Base-by-base conservation (phyloP, 768 basidiomycete genomes). In the Lactarius hatsudake region DNA sequence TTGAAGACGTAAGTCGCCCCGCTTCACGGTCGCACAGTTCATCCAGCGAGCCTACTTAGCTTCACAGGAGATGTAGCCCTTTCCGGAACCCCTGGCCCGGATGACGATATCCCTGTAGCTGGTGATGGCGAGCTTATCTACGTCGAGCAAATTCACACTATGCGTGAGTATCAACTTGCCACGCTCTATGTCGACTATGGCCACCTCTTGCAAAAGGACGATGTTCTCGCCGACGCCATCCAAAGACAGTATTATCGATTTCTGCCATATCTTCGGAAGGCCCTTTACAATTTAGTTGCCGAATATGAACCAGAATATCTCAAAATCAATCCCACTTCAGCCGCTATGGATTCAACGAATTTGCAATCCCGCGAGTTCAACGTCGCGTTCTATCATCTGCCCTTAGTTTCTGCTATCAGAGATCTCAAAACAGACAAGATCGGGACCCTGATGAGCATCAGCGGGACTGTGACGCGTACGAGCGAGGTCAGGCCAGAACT, bases 401-500 rank as follows among this genome's bases (percentile, higher is more conserved):
- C 95, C 13, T 81, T 99, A 43, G 93, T 96, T 17, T 94, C 93
- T 56, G 94, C 95, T 6, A 99, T 99, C 64, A 90, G 97, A 18
- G 93, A 96, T 72, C 81, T 99, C 38, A 83, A 90, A 72, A 98
- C 95, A 54, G 93, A 94, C 71, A 91, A 90, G 76, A 97, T 98
- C 66, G 97, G 97, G 23, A 93, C 91, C 2, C 81, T 99, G 66
- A 90, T 96, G 86, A 90, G 91, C 74, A 96, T 99, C 78, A 92
- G 91, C 71, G 97, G 97, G 18, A 99, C 97, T 0, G 96, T 98
- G 43, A 98, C 97, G 1, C 85, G 97, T 61, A 99, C 97, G 3
- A 95, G 93, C 71, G 97, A 99, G 80, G 97, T 99, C 55, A 83
- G 97, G 36, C 97, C 97, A 2, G 97, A 98, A 78, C 78, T 99